Base-by-base conservation (phyloP, 495 filamentous ascomycete species). In the Paragyromitra xinjiangensis region DNA sequence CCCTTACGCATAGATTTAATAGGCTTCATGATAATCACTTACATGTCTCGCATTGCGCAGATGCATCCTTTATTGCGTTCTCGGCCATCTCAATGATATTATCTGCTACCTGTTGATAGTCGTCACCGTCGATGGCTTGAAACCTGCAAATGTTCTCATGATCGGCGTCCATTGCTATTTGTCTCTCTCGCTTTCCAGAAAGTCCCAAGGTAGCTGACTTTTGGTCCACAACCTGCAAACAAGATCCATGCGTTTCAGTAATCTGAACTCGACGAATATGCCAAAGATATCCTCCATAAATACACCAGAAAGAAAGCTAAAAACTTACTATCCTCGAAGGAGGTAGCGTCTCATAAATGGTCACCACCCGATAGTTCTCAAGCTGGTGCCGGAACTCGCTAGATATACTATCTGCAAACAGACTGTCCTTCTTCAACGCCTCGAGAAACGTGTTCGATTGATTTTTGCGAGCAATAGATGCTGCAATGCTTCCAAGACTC, bases 121-220 rank as follows among this genome's bases (percentile, higher is more conserved):
- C 29, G 29, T 19, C 56, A 34, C 6, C 29, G 9, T 61, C 29
- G 29, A 61, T 39, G 14, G 55, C 39, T 39, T 59, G 40, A 34
- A 64, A 64, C 45, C 45, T 66, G 37, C 69, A 69, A 24, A 77
- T 65, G 4, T 26, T 48, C 22, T 56, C 62, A 29, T 72, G 73
- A 45, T 71, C 66, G 24, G 64, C 55, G 24, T 65, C 58, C 12
- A 77, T 72, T 44, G 73, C n/a, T 22, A 72, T 48, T 56, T 77
- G 67, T 9, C 26, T 63, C 68, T 71, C 68, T 44, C 24, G 40
- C 24, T 22, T 12, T 7, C 56, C 68, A 1, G 24, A 29, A 39
- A 63, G 44, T 3, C 44, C 68, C 6, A 71, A 58, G 7, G 58
- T 53, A 8, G 68, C 68, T 5, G 68, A 63, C 26, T 63, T 44